Percentiles rank a stretch among this genome's conserved stretches.
Evolutionary conservation across 331 rosid genomes (phyloP).

Genomic region (Quercus tomentella): DNA sequence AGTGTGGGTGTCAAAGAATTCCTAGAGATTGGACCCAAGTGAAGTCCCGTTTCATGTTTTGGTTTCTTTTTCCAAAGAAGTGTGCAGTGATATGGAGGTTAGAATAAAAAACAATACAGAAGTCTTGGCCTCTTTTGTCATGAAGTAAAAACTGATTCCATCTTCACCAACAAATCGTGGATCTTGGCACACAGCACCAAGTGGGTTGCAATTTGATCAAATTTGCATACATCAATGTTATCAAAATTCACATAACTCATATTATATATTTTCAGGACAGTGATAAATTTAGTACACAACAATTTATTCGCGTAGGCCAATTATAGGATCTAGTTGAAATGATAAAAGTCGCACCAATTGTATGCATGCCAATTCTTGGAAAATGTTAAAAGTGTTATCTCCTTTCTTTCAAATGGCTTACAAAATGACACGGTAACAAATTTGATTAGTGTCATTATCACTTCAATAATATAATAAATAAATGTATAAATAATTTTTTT

Average conservation of each 20-base stretch:
- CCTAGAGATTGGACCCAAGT: conserved; percentile 50
- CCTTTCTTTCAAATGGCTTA: no score
- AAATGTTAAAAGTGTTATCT: no score
- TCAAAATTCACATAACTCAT: no score
- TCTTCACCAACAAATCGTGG: conserved; percentile 48
- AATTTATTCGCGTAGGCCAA: no score
- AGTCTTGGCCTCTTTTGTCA: conserved; percentile 31
- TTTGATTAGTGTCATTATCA: no score
- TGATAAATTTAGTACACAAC: neutral
- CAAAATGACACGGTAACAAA: no score
- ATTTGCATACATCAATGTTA: neutral
- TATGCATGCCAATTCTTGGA: no score
- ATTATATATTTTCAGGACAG: neutral
- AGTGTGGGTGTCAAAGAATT: conserved; percentile 30
- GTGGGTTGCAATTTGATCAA: conserved; percentile 30
- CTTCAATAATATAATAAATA: no score
- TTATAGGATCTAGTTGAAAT: no score
- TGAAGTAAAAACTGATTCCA: conserved; percentile 44
- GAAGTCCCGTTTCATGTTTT: conserved; percentile 33
- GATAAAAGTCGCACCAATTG: no score
- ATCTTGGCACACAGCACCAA: conserved; percentile 51
- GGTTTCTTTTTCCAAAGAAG: conserved; percentile 37
- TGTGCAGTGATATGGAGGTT: conserved; percentile 50
- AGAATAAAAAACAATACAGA: conserved; percentile 33
- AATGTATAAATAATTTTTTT: no score